phyloP scores from a whole-genome alignment of 2,329 filamentous ascomycete species.

The Triangularia setosa region DNA sequence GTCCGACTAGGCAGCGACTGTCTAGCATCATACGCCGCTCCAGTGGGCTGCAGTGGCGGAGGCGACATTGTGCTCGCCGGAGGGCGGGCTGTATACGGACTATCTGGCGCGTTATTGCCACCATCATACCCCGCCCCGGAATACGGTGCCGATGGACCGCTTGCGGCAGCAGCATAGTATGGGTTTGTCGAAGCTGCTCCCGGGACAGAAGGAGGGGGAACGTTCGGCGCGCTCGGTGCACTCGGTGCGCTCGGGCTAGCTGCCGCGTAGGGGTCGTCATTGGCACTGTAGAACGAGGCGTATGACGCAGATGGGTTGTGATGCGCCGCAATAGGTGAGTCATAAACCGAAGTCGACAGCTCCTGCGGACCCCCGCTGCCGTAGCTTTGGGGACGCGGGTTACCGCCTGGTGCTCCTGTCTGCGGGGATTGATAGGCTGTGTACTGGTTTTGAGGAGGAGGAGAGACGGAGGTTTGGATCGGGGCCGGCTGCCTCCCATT shows the following conservation, averaged over 20 bases:
- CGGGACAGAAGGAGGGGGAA: constrained; percentile 30
- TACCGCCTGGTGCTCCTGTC: constrained; percentile 4
- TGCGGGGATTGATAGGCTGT: constrained; percentile 43
- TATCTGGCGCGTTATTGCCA: not conserved
- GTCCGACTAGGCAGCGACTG: constrained; percentile 44
- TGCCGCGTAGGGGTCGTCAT: constrained; percentile 40
- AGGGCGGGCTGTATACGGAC: constrained; percentile 23
- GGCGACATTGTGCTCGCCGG: constrained; percentile 36
- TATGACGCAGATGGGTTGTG: constrained; percentile 43
- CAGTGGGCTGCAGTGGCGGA: constrained; percentile 43
- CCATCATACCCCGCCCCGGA: constrained; percentile 4
- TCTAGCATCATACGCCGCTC: constrained; percentile 46
- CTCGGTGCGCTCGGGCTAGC: constrained; percentile 29
- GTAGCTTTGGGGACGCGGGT: constrained; percentile 58
- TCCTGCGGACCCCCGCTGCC: constrained; percentile 63
- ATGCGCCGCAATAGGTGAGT: constrained; percentile 62
- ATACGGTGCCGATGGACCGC: not conserved
- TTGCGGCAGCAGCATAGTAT: constrained; percentile 35
- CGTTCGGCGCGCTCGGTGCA: constrained; percentile 27
- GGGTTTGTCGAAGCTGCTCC: constrained; percentile 36
- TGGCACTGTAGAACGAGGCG: constrained; percentile 44
- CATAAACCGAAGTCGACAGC: constrained; percentile 72
- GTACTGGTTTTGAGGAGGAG: constrained; percentile 44
- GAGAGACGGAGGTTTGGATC: constrained; percentile 49
- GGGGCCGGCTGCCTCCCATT: constrained; percentile 47